Evolutionary conservation across 2,329 filamentous ascomycete species (phyloP).

Genomic region (Trichoderma breve): DNA sequence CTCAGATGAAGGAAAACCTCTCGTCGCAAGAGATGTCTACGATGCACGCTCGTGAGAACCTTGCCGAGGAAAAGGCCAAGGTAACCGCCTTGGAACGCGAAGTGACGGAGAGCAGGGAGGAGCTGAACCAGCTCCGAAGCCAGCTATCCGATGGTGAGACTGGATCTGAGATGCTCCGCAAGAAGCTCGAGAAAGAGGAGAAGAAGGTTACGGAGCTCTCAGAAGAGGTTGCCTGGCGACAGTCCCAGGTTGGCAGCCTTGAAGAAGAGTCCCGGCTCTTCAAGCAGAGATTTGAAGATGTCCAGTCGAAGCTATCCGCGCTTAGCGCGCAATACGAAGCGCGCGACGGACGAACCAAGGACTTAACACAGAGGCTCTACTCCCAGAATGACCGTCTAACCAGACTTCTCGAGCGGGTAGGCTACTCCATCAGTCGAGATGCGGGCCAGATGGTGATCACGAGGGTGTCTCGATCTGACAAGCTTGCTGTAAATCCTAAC

Average conservation of each 20-base stretch:
- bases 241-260: conserved; percentile 71
- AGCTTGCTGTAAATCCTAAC: conserved; percentile 53
- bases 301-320: conserved; percentile 51
- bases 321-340: conserved; percentile 61
- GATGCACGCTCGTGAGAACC: conserved; percentile 52
- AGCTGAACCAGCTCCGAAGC: conserved; percentile 65
- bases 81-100: conserved; percentile 55
- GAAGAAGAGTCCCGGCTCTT: conserved; percentile 72
- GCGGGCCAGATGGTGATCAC: conserved; percentile 72
- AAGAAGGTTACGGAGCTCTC: conserved; percentile 64
- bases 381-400: conserved; percentile 80
- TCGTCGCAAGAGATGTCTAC: conserved; percentile 51
- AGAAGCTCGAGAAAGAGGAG: conserved; percentile 74
- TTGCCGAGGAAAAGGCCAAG: conserved; percentile 55
- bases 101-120: conserved; percentile 62
- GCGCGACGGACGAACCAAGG: conserved; percentile 71
- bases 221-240: conserved; percentile 69
- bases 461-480: conserved; percentile 62
- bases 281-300: conserved; percentile 60
- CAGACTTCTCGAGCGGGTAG: conserved; percentile 79
- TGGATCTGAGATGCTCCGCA: conserved; percentile 74
- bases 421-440: conserved; percentile 76
- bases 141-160: conserved; percentile 81
- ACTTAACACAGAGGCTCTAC: conserved; percentile 80
- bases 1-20: conserved; percentile 51